Conservation (phyloP, 2,329 filamentous ascomycete species). For the Fusarium ambrosium region DNA sequence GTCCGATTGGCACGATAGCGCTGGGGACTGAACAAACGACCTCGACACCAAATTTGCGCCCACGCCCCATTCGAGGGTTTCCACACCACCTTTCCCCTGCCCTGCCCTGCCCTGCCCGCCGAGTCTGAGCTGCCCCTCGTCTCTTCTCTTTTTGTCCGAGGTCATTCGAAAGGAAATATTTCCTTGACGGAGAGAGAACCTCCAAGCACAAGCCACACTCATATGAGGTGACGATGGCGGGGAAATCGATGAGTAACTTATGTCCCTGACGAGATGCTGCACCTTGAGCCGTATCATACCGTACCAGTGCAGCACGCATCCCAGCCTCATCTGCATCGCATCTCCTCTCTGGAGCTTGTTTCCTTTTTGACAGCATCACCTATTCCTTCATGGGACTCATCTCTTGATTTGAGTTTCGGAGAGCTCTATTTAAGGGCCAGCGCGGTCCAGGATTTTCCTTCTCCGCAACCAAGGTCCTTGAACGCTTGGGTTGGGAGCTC, state of each 20-base stretch:
- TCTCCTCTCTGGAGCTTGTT: conserved; percentile 1
- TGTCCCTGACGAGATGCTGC: not conserved
- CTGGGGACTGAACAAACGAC: conserved; percentile 33
- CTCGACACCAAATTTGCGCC: conserved; percentile 38
- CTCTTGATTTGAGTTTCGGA: not conserved
- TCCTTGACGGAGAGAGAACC: not conserved
- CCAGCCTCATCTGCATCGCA: not conserved
- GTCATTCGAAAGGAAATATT: not conserved
- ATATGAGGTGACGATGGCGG: not conserved
- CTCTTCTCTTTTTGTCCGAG: conserved; percentile 1
- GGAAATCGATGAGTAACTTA: not conserved
- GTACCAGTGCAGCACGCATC: not conserved
- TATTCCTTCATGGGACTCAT: not conserved
- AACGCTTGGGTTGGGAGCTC: not conserved
- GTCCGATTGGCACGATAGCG: conserved; percentile 53
- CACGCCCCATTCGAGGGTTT: conserved; percentile 32
- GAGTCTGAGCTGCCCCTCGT: conserved; percentile 11
- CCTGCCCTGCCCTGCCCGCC: not conserved
- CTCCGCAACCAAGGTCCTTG: not conserved
- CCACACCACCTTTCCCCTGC: conserved; percentile 28
- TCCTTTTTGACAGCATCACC: conserved; percentile 2
- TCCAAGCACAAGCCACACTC: not conserved
- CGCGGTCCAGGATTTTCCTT: not conserved
- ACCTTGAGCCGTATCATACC: not conserved
- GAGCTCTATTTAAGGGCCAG: not conserved